A percentile compares a stretch with the other conserved stretches of the same genome.
phyloP scores from a whole-genome alignment of 225 moss, liverwort and hornwort species.

The Takakia lepidozioides region DNA sequence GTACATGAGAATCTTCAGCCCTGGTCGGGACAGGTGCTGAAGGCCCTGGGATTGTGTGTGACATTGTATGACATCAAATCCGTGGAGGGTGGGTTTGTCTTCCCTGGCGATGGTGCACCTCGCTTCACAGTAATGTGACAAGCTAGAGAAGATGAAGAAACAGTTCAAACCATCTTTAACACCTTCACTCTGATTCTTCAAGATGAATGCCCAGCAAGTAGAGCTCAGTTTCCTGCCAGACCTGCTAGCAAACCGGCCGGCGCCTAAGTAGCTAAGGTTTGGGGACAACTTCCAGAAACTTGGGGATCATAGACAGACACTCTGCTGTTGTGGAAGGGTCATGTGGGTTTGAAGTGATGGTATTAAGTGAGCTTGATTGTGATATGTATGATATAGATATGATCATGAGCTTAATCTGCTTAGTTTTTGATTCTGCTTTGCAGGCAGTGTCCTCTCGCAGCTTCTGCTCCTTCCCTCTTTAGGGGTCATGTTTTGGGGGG shows the following conservation, averaged over 20 bases:
- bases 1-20: background rate
- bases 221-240: conserved; percentile 34
- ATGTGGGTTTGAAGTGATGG: no score
- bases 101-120: conserved; percentile 91
- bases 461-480: no score
- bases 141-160: conserved; percentile 32
- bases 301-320: no score
- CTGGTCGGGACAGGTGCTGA: conserved; percentile 45
- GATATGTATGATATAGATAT: no score
- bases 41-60: conserved; percentile 80
- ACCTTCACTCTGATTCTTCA: conserved; percentile 37
- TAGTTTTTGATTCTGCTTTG: conserved; percentile 53
- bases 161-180: conserved; percentile 19
- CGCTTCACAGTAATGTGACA: conserved; percentile 88
- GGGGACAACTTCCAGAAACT: no score
- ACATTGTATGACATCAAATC: conserved; percentile 68
- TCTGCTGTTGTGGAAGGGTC: no score
- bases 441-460: no score
- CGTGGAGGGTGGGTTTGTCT: conserved; percentile 72
- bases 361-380: no score
- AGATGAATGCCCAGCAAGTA: conserved; percentile 20
- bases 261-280: no score
- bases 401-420: no score
- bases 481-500: no score
- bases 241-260: no score